phyloP scores from a whole-genome alignment of 164 flowering plant species.

The Stephania yunnanensis region DNA sequence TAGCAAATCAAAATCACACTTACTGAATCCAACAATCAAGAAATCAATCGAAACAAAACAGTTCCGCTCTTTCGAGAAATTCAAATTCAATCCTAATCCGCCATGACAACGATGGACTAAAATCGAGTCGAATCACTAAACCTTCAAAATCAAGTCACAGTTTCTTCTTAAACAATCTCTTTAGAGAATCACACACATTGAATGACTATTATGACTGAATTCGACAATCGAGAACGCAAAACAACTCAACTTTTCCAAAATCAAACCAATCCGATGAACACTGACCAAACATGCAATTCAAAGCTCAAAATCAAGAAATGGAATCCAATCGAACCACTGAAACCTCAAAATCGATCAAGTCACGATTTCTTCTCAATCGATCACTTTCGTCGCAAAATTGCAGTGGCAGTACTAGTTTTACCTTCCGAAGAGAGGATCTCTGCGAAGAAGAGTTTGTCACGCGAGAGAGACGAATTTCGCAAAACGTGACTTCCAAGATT shows the following conservation, averaged over 20 bases:
- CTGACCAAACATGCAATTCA: too few relatives aligned
- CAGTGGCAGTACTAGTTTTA: background rate
- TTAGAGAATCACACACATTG: too few relatives aligned
- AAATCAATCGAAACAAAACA: too few relatives aligned
- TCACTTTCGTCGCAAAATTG: background rate
- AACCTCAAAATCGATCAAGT: background rate
- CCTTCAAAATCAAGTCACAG: background rate
- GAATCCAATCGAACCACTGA: slow-evolving; percentile 2
- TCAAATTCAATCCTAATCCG: slow-evolving; percentile 6
- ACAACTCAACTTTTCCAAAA: too few relatives aligned
- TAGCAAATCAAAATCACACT: background rate
- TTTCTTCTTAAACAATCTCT: background rate
- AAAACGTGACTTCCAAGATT: slow-evolving; percentile 25
- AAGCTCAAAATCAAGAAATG: too few relatives aligned
- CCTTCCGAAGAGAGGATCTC: slow-evolving; percentile 10
- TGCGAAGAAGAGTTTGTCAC: slow-evolving; percentile 13
- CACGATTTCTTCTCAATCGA: background rate
- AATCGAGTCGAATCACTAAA: slow-evolving; percentile 4
- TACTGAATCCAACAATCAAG: too few relatives aligned
- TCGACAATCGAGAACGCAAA: too few relatives aligned
- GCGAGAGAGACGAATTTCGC: slow-evolving; percentile 8
- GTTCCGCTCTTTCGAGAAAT: background rate
- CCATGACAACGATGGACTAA: background rate
- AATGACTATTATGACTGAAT: too few relatives aligned
- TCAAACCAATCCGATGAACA: too few relatives aligned